Base-by-base conservation (phyloP, 2,329 filamentous ascomycete species). In the Grosmannia huntii region DNA sequence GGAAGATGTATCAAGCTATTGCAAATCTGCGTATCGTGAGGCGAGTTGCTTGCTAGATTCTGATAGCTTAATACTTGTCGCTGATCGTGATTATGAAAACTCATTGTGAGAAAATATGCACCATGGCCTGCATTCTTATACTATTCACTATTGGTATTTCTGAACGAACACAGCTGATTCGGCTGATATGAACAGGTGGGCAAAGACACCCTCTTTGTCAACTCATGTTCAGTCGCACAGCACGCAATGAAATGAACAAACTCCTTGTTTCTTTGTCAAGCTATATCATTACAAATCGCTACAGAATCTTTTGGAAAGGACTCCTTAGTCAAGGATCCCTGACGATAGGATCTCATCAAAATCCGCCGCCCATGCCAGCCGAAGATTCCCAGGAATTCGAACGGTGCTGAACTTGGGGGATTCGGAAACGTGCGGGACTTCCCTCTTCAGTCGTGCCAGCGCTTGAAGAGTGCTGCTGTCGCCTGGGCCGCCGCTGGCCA, bases 301-400 rank as follows among this genome's bases (percentile, higher is more conserved):
- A 11, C 31, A 5, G 16, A 21, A 25, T 38, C 16, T 27, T 14
- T 51, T 27, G 14, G 14, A 44, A 21, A n/a, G 14, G 28, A 3
- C 23, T 25, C 21, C 9, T 28, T 21, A 53, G 12, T 52, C 59
- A 21, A 64, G 21, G 3, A 63, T 49, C 5, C 53, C 44, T 1
- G 61, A 60, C 9, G 66, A 60, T 44, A 74, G 54, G 33, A 78
- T 68, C 61, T 79, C 75, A 1, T 62, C 59, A 62, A 76, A 77
- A 63, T 76, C 66, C 28, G 68, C 69, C 9, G 75, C 76, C 75
- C 76, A 78, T 9, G 64, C 67, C 33, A 76, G 56, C 38, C 57
- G 65, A 2, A 60, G 58, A 4, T n/a, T 11, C 5, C 49, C 49
- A 19, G 11, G 21, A 28, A n/a, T 12, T 5, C 3, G 57, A 1